Conservation (phyloP, 345 rosid species). For the Raphanus raphanistrum region DNA sequence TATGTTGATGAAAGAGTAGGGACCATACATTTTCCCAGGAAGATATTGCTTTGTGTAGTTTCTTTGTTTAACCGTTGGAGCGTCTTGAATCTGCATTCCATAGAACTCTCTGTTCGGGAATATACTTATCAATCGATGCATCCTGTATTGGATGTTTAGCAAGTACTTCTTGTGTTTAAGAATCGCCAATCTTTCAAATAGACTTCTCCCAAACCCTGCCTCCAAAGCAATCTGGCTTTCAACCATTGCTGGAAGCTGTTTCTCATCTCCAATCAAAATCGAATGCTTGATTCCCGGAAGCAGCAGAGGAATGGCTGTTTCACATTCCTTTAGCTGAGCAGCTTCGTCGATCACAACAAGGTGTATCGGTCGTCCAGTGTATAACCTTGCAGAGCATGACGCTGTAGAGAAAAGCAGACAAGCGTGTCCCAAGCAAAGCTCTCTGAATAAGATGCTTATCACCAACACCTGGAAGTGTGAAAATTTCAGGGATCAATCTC, state of each 20-base stretch:
- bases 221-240: slow-evolving; percentile 48
- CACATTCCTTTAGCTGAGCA: slow-evolving; percentile 55
- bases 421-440: slow-evolving; percentile 42
- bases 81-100: slow-evolving; percentile 43
- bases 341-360: slow-evolving; percentile 57
- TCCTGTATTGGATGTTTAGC: slow-evolving; percentile 58
- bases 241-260: slow-evolving; percentile 50
- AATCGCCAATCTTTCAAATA: slow-evolving; percentile 56
- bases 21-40: slow-evolving; percentile 41
- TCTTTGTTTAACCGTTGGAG: slow-evolving; percentile 38
- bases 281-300: slow-evolving; percentile 45
- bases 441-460: slow-evolving; percentile 22
- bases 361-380: slow-evolving; percentile 25
- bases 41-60: slow-evolving; percentile 39
- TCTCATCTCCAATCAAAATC: slow-evolving; percentile 50
- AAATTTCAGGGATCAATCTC: slow-evolving; percentile 15
- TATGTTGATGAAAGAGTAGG: slow-evolving; percentile 53
- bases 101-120: slow-evolving; percentile 62
- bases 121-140: slow-evolving; percentile 65
- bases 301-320: slow-evolving; percentile 47
- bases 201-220: slow-evolving; percentile 63
- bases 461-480: slow-evolving; percentile 5
- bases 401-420: slow-evolving; percentile 47
- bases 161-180: slow-evolving; percentile 53
- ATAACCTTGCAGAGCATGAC: slow-evolving; percentile 44